Conservation (phyloP, 495 filamentous ascomycete species). For the Glutinoglossum americanum region DNA sequence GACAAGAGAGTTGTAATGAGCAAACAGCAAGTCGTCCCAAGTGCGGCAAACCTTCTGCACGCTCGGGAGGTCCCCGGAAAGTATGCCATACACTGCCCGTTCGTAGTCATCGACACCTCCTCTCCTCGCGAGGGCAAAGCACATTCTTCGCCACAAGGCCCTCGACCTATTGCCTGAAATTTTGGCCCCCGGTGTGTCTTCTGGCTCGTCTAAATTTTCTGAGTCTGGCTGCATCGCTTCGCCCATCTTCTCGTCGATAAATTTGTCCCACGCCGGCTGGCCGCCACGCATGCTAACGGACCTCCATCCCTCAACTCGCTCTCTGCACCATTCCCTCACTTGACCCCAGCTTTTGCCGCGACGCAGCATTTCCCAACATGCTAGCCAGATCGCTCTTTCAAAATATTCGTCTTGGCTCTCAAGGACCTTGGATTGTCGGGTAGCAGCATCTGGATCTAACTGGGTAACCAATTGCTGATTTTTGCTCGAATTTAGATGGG, state of each 20-base stretch:
- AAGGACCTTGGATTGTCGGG: slow-evolving; percentile 49
- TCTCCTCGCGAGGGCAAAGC: slow-evolving; percentile 49
- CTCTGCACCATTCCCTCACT: slow-evolving; percentile 60
- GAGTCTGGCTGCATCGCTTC: slow-evolving; percentile 12
- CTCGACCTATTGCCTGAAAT: slow-evolving; percentile 19
- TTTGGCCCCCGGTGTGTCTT: slow-evolving; percentile 7
- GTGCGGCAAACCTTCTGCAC: slow-evolving; percentile 53
- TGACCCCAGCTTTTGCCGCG: slow-evolving; percentile 48
- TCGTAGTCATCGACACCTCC: slow-evolving; percentile 54
- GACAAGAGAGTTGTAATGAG: slow-evolving; percentile 65
- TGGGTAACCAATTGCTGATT: slow-evolving; percentile 59
- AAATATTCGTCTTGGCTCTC: slow-evolving; percentile 65
- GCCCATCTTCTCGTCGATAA: slow-evolving; percentile 5
- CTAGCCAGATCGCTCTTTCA: slow-evolving; percentile 71
- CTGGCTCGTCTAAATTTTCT: background rate
- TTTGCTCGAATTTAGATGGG: slow-evolving; percentile 31
- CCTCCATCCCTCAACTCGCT: slow-evolving; percentile 66
- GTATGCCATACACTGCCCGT: slow-evolving; percentile 67
- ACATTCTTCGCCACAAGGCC: slow-evolving; percentile 61
- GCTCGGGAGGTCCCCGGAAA: slow-evolving; percentile 60
- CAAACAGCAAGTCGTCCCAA: slow-evolving; percentile 86
- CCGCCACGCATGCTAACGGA: slow-evolving; percentile 41
- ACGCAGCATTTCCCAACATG: slow-evolving; percentile 72
- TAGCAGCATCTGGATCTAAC: slow-evolving; percentile 76
- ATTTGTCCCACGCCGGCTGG: slow-evolving; percentile 24